Base-by-base conservation (phyloP, 139 green algal genomes). In the Pseudopediastrum boryanum region DNA sequence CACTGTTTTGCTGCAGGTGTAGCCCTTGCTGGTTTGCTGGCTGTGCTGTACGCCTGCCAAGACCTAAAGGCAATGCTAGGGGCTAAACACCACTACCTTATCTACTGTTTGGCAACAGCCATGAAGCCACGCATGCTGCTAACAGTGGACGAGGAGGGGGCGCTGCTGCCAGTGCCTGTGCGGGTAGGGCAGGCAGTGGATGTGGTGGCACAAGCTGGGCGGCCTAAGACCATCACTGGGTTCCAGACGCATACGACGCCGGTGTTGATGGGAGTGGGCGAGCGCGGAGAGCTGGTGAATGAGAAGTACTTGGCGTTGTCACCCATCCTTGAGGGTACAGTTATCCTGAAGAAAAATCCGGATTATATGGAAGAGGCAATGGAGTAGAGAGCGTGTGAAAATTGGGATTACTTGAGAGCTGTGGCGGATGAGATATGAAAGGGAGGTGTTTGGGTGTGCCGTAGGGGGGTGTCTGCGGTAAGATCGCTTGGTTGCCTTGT, bases 161-260 rank as follows among this genome's bases (percentile, higher is more conserved):
- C 93, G 51, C 84, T 94, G 71, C 88, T 99, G 84, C 88, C 93
- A 1, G 89, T 96, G 71, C 64, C 92, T 1, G 95, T 97, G 80
- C 87, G 95, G 35, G 93, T 99, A 61, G 96, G 97, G 16, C 87
- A 95, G 78, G 96, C 97, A 13, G 97, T 99, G 65, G 97, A 99
- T 77, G 90, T 94, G 2, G 97, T 99, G 61, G 97, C 96, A 10
- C 96, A 98, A 83, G 94, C 96, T 16, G 97, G 97, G n/a, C 78
- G 93, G 59, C 97, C 97, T 44, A 99, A 99, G 89, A 97, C 93
- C 43, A 98, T 99, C 85, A 99, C 97, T 41, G 93, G 50, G 29
- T 75, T 96, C 89, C 96, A 99, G 87, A 99, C 96, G 31, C 96
- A 99, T 87, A 98, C 92, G 35, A 98, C 96, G 0, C 96, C 96